Percentiles rank a stretch among this genome's conserved stretches.
These are phyloP conservation scores for Chalara sp. DNA, from an alignment of 2,329 filamentous ascomycete species.

Conservation along the genomic window DNA sequence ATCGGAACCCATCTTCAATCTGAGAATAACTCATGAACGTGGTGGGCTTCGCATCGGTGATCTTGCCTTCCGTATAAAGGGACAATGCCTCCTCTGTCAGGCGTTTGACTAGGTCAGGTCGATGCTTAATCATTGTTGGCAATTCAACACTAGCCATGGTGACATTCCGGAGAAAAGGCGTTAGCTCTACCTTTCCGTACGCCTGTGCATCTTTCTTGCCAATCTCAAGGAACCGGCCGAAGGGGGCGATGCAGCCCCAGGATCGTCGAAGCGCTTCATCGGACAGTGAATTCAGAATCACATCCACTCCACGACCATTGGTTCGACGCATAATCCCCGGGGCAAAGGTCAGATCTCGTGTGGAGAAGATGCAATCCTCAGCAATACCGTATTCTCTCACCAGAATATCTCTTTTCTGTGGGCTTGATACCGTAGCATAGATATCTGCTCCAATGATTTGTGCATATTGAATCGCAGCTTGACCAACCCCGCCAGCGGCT, in stretches of 20 bases:
- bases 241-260: neutral
- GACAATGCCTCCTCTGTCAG: neutral
- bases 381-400: constrained; percentile 11
- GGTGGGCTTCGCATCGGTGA: neutral
- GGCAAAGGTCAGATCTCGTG: constrained; percentile 14
- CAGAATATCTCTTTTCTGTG: constrained; percentile 4
- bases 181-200: neutral
- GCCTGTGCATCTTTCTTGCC: neutral
- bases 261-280: neutral
- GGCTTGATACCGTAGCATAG: constrained; percentile 17
- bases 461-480: constrained; percentile 25
- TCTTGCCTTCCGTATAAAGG: neutral
- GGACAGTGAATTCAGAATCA: neutral
- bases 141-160: neutral
- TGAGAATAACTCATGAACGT: neutral
- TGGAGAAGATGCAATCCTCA: constrained; percentile 9
- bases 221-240: neutral
- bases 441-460: constrained; percentile 21
- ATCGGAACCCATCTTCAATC: neutral
- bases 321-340: constrained; percentile 15
- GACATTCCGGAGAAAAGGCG: neutral
- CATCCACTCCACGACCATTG: constrained; percentile 10
- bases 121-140: neutral
- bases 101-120: neutral
- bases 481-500: constrained; percentile 25